These are phyloP conservation scores for Erigeron canadensis DNA, from an alignment of 129 eudicot genomes.

Conservation along the genomic window DNA sequence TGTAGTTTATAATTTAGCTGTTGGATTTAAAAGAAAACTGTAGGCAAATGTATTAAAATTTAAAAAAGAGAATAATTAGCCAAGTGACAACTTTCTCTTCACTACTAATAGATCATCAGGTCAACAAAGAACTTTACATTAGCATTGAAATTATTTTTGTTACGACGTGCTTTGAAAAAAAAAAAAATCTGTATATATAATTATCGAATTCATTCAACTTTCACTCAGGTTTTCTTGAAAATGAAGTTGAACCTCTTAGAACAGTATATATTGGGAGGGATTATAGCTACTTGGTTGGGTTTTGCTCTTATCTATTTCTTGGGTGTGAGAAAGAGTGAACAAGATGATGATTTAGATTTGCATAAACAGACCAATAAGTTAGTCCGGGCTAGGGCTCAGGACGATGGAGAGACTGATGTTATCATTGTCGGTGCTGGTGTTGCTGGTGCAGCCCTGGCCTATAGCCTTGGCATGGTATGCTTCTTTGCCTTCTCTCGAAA, in stretches of 20 bases:
- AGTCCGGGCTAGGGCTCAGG: constrained; percentile 11
- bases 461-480: constrained; percentile 31
- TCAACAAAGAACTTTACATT: constrained; percentile 12
- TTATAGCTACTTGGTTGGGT: constrained; percentile 36
- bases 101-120: constrained; percentile 14
- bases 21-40: constrained; percentile 7
- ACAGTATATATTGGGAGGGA: constrained; percentile 36
- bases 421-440: constrained; percentile 50
- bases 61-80: constrained; percentile 29
- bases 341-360: constrained; percentile 16
- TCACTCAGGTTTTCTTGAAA: constrained; percentile 16
- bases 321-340: constrained; percentile 30
- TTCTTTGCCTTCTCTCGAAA: constrained; percentile 14
- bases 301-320: constrained; percentile 36
- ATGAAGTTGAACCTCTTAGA: constrained; percentile 35
- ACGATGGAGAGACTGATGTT: constrained; percentile 31
- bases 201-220: not conserved
- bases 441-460: constrained; percentile 53
- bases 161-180: constrained; percentile 2
- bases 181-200: constrained; percentile 24
- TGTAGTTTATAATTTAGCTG: constrained; percentile 15
- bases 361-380: constrained; percentile 9
- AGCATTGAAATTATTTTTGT: constrained; percentile 2
- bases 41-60: constrained; percentile 8
- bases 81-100: constrained; percentile 1